Base-by-base conservation (phyloP, 1,284 basidiomycete species). In the Anthracocystis panici-leucophaei region DNA sequence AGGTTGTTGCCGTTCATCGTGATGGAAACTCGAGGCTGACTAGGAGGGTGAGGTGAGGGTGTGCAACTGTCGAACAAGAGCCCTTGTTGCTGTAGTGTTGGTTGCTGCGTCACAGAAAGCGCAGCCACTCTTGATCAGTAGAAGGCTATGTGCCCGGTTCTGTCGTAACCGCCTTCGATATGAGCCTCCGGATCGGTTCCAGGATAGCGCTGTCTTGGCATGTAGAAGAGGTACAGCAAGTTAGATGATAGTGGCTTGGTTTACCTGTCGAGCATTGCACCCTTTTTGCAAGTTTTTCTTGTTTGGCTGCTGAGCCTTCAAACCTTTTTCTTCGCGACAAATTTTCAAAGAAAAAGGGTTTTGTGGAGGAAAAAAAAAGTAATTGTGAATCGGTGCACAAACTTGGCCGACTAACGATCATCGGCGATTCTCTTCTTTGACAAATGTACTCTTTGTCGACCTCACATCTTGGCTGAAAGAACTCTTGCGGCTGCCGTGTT, bases 1-100 rank as follows among this genome's bases (percentile, higher is more conserved):
- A 97, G 90, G 35, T 92, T 71, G 63, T 65, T 94, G 40, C 92
- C 93, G 38, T 91, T 89, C 92, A 93, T 93, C 51, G 41, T 62
- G 57, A 21, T 23, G 33, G 9, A 49, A 20, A 20, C 18, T n/a
- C 8, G 29, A 20, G 21, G 20, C 12, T 31, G 23, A 55, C 21
- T 48, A 31, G 52, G 31, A 58, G 42, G 52, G 14, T 38, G 35
- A 38, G 35, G 35, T 5, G 14, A 38, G 10, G 35, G 35, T 16
- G 35, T 38, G 11, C 35, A 38, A 12, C 35, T 38, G 35, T 38
- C 5, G 35, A 38, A 29, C 2, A 29, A 11, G 25, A 31, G 25
- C 18, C 18, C 18, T 29, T 29, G 46, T 48, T 5, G 12, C 9
- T n/a, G 16, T 20, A 48, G 23, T 18, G 25, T 25, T 48, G 51